These are phyloP conservation scores for Eimeria praecox DNA, from an alignment of 169 alveolate species.

Conservation along the genomic window DNA sequence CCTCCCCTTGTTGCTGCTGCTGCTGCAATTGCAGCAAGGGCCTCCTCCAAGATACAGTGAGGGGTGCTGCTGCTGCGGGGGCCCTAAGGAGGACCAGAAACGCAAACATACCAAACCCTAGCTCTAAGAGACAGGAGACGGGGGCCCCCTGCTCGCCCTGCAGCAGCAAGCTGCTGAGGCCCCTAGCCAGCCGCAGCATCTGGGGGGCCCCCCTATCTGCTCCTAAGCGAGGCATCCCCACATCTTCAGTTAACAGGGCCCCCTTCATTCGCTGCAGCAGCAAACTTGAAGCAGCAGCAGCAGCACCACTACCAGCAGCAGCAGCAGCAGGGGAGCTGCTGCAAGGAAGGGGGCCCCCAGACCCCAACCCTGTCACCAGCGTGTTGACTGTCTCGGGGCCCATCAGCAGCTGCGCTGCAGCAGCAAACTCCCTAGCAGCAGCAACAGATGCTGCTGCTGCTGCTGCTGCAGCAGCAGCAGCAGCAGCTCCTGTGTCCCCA, in stretches of 20 bases:
- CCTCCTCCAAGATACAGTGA: conserved; percentile 39
- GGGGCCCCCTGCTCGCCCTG: conserved; percentile 2
- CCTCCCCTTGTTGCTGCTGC: background rate
- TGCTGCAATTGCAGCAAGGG: background rate
- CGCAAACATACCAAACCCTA: background rate
- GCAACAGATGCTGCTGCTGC: background rate
- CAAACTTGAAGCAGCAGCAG: background rate
- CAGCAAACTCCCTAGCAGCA: background rate
- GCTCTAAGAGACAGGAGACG: conserved; percentile 5
- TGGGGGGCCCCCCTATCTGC: conserved; percentile 39
- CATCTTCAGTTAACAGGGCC: background rate
- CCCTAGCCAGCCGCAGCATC: conserved; percentile 25
- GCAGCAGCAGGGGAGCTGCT: background rate
- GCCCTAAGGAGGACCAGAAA: conserved; percentile 3
- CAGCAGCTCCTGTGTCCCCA: background rate
- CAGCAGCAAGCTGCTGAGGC: conserved; percentile 15
- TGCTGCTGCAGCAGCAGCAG: conserved; percentile 15
- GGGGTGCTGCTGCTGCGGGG: conserved; percentile 14
- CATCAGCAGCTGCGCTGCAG: background rate
- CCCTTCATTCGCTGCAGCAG: conserved; percentile 33
- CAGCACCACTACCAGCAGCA: too few species aligned
- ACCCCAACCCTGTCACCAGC: background rate
- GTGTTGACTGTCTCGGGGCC: conserved; percentile 24
- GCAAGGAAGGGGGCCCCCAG: background rate
- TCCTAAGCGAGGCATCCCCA: conserved; percentile 3